Base-by-base conservation (phyloP, 1,284 basidiomycete species). In the Trichosporon inkin region DNA sequence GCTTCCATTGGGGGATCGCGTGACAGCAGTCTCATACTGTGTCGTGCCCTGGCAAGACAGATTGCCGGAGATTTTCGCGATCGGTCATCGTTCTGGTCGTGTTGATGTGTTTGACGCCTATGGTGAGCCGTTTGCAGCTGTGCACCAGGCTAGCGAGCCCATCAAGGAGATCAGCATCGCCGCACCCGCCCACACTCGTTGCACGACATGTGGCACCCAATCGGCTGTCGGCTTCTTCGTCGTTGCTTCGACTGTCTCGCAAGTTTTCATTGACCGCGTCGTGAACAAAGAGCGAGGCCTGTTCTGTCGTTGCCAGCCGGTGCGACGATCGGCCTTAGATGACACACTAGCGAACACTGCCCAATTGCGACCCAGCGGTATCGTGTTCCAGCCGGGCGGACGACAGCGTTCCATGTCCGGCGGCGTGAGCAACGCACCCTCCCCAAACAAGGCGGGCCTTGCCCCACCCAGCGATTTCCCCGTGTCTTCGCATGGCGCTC, bases 401-500 rank as follows among this genome's bases (percentile, higher is more conserved):
- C 52, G 57, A 4, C 40, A 40, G 22, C 57, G 61, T 6, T 37
- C 34, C 34, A 35, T 53, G 22, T 60, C 58, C 3, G 53, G 53
- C 28, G 58, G 53, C n/a, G 36, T 60, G 16, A 38, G 37, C 19
- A 49, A 19, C 44, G 20, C 54, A 11, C 17, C 52, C 0, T 34
- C 40, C n/a, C 39, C 51, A 2, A 37, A 17, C 11, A 37, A 24
- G 35, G 34, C 35, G 17, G 35, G 24, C 57, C 17, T 47, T 19
- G 20, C 20, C 40, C 49, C n/a, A 20, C 37, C 53, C 10, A 36
- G 55, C 34, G 74, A 75, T 24, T 75, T 74, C 61, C 73, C 74
- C 0, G 55, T 77, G 3, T 74, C 72, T 0, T 70, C 68, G 0
- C 74, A 74, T 32, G 71, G 72, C 3, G 64, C 67, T 10, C 64